Evolutionary conservation across 2,329 filamentous ascomycete genomes (phyloP).

Genomic region (Plenodomus biglobosus): DNA sequence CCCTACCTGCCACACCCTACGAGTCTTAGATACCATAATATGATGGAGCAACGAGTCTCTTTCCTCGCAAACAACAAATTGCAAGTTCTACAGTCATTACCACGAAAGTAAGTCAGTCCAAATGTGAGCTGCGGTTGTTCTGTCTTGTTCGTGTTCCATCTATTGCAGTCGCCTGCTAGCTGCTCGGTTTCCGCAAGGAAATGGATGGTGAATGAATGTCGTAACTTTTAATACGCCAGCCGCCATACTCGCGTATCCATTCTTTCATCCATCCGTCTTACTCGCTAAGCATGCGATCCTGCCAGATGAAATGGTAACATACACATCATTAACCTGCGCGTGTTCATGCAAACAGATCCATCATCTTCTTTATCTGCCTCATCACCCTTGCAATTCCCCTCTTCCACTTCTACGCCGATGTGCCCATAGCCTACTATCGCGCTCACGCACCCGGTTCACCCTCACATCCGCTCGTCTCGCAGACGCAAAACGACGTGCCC

Average conservation of each 20-base stretch:
- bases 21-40: not conserved
- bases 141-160: not conserved
- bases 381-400: constrained; percentile 24
- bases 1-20: not conserved
- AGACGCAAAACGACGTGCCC: constrained; percentile 25
- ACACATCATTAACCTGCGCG: constrained; percentile 2
- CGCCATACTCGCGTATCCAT: not conserved
- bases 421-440: constrained; percentile 30
- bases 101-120: constrained; percentile 9
- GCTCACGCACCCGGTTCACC: constrained; percentile 22
- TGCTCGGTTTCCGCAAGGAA: too few species aligned
- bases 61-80: constrained; percentile 5
- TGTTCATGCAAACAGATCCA: constrained; percentile 12
- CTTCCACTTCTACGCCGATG: constrained; percentile 29
- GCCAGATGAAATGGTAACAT: too few species aligned
- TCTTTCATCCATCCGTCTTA: too few species aligned
- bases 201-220: too few species aligned
- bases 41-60: constrained; percentile 4
- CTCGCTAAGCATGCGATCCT: too few species aligned
- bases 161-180: too few species aligned
- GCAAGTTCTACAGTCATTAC: constrained; percentile 10
- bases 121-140: not conserved
- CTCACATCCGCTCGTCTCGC: constrained; percentile 5
- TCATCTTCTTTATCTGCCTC: constrained; percentile 22
- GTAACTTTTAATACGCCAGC: too few species aligned